Conservation (phyloP, 179 eudicot species). For the Drosera spatulata region DNA sequence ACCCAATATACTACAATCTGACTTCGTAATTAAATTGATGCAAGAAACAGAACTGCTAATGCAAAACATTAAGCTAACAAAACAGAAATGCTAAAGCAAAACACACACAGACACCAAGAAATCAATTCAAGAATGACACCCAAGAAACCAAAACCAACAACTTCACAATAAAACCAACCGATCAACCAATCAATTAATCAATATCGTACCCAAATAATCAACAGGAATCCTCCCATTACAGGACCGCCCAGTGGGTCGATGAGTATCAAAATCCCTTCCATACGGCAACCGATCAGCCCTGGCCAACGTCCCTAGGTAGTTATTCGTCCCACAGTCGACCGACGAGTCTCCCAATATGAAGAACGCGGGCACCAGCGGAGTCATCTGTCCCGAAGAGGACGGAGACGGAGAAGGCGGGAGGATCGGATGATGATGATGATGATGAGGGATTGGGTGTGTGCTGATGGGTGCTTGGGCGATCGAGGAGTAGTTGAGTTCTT, state of each 20-base stretch:
- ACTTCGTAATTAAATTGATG: too few species aligned
- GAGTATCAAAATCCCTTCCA: slow-evolving; percentile 68
- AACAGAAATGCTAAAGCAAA: too few species aligned
- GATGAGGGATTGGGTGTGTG: background rate
- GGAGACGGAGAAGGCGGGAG: slow-evolving; percentile 11
- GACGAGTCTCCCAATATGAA: slow-evolving; percentile 66
- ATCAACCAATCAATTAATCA: too few species aligned
- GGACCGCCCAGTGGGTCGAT: slow-evolving; percentile 59
- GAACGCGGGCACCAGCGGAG: slow-evolving; percentile 34
- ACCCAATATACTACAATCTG: too few species aligned
- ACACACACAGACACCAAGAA: too few species aligned
- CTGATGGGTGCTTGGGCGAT: slow-evolving; percentile 1
- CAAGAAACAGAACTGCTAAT: too few species aligned
- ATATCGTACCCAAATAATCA: slow-evolving; percentile 48
- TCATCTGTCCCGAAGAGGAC: background rate
- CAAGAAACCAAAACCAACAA: too few species aligned
- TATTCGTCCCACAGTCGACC: slow-evolving; percentile 60
- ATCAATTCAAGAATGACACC: too few species aligned
- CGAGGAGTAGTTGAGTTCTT: background rate
- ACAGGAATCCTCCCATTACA: slow-evolving; percentile 61
- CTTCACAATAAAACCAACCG: too few species aligned
- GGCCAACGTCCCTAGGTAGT: slow-evolving; percentile 58
- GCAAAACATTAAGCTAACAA: too few species aligned
- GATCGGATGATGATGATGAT: background rate
- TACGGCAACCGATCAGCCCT: slow-evolving; percentile 64